Evolutionary conservation across 176 grass and related monocot genomes (phyloP).

Genomic region (Coix lacrymajobi): DNA sequence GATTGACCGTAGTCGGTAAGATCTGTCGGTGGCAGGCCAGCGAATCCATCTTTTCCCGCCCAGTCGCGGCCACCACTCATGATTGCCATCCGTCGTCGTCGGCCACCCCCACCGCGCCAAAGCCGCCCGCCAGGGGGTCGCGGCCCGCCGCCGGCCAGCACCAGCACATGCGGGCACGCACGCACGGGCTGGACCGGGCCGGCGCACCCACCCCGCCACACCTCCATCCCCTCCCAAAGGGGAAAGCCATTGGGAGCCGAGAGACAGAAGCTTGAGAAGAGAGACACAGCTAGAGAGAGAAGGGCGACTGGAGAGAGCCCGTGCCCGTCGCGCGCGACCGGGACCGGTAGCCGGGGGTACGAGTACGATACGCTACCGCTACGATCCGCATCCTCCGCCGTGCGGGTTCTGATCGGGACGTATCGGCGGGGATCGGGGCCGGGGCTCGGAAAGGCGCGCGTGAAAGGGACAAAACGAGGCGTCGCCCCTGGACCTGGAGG

Average conservation of each 20-base stretch:
- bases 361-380: neutral
- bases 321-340: neutral
- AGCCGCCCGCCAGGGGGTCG: neutral
- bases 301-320: neutral
- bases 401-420: slow-evolving; percentile 7
- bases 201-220: neutral
- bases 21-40: slow-evolving; percentile 30
- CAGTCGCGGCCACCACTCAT: slow-evolving; percentile 7
- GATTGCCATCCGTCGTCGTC: slow-evolving; percentile 15
- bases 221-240: neutral
- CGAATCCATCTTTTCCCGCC: neutral
- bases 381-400: too few species aligned
- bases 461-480: slow-evolving; percentile 43
- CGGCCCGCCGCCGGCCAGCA: neutral
- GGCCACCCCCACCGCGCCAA: neutral
- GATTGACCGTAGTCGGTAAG: slow-evolving; percentile 12
- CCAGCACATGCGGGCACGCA: slow-evolving; percentile 21
- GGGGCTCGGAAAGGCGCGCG: slow-evolving; percentile 17
- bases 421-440: neutral
- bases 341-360: neutral
- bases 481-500: neutral
- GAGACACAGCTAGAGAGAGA: neutral
- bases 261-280: neutral
- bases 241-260: neutral
- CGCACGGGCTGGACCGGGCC: neutral